Percentiles rank a stretch among this genome's conserved stretches.
Evolutionary conservation across 805 yeast species (phyloP).

Genomic region (Metschnikowia continentalis): DNA sequence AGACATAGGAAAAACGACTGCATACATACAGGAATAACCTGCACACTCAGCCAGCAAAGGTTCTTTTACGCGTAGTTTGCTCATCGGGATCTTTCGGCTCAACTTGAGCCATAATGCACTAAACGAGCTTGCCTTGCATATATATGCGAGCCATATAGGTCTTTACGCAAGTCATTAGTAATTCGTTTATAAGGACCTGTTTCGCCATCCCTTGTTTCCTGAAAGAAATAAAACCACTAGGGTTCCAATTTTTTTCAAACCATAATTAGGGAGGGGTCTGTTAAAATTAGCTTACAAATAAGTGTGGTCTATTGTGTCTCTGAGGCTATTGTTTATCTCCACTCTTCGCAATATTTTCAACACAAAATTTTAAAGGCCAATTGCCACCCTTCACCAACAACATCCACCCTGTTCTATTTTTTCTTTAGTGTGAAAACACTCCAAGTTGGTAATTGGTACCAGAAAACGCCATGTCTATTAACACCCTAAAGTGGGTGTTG

Average conservation of each 20-base stretch:
- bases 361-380: background rate
- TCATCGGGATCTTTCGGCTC: constrained; percentile 5
- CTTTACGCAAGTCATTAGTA: background rate
- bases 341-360: background rate
- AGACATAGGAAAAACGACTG: background rate
- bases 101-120: constrained; percentile 1
- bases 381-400: background rate
- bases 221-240: no score
- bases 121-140: background rate
- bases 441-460: background rate
- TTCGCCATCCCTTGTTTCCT: background rate
- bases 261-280: background rate
- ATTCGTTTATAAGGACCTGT: background rate
- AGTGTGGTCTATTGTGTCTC: background rate
- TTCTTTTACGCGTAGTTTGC: background rate
- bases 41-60: background rate
- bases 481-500: background rate
- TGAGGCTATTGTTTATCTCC: background rate
- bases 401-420: background rate
- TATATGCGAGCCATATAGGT: background rate
- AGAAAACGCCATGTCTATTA: background rate
- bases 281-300: background rate
- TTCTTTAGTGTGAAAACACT: no score
- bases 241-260: no score
- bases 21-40: background rate